These are phyloP conservation scores for Apophysomyces trapeziformis DNA, from an alignment of 371 early-diverging fungal genomes.

Conservation along the genomic window DNA sequence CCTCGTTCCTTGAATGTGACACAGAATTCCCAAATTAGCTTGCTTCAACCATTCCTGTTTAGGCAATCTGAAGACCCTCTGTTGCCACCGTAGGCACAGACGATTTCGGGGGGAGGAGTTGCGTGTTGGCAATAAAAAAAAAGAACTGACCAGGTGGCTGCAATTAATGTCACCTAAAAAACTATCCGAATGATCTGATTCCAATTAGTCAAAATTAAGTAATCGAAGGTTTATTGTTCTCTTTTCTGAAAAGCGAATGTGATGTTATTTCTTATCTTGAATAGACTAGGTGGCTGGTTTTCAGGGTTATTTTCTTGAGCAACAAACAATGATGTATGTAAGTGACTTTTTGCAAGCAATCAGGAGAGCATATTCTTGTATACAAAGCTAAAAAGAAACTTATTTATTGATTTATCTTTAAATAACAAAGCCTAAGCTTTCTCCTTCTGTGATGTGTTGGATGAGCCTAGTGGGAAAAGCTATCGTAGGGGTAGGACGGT, in stretches of 20 bases:
- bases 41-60: constrained; percentile 1
- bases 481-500: no score
- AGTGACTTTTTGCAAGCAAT: background rate
- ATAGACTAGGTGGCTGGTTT: no score
- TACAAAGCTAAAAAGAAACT: background rate
- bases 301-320: background rate
- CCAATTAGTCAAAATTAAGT: background rate
- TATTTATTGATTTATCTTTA: background rate
- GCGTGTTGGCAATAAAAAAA: background rate
- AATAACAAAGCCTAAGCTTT: background rate
- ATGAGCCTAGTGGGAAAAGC: no score
- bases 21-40: constrained; percentile 5
- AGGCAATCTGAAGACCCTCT: background rate
- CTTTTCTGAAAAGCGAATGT: no score
- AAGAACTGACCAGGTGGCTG: background rate
- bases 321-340: constrained; percentile 4
- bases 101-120: background rate
- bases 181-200: no score
- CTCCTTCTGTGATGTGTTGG: background rate
- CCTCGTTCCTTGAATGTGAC: background rate
- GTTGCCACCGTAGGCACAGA: constrained; percentile 10
- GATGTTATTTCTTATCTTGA: no score
- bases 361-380: no score
- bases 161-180: no score
- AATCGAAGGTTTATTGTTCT: no score